These are phyloP conservation scores for Clathrus columnatus DNA, from an alignment of 768 basidiomycete species.

Conservation along the genomic window DNA sequence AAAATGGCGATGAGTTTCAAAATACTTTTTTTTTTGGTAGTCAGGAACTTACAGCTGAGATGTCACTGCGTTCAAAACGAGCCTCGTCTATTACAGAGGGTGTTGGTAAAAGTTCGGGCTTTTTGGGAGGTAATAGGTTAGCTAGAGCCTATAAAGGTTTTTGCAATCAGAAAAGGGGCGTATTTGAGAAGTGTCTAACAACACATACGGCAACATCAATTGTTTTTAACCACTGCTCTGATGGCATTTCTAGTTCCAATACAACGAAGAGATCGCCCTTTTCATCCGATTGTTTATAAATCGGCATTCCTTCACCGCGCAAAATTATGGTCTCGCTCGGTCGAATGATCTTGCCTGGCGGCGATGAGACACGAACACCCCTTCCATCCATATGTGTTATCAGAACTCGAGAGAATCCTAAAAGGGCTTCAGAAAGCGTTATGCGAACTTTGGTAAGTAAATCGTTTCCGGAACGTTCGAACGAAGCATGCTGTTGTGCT, in stretches of 20 bases:
- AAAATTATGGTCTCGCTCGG: conserved; percentile 66
- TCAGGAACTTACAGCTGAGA: conserved; percentile 79
- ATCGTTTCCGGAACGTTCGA: conserved; percentile 77
- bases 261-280: conserved; percentile 80
- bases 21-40: conserved; percentile 65
- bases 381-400: conserved; percentile 90
- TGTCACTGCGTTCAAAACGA: conserved; percentile 65
- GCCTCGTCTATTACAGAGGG: conserved; percentile 66
- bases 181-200: background rate
- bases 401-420: conserved; percentile 90
- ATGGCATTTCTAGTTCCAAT: conserved; percentile 85
- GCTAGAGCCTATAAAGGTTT: conserved; percentile 43
- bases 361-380: conserved; percentile 72
- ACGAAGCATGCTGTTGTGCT: conserved; percentile 59
- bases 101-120: conserved; percentile 58
- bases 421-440: conserved; percentile 86
- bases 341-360: conserved; percentile 67
- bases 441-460: conserved; percentile 74
- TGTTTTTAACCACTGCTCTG: conserved; percentile 60
- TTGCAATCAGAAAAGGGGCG: conserved; percentile 5
- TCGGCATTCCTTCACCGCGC: conserved; percentile 85
- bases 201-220: conserved; percentile 49
- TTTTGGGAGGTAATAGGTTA: conserved; percentile 67
- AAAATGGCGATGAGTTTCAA: conserved; percentile 66
- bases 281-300: conserved; percentile 47